Conservation (phyloP, 2,329 filamentous ascomycete species). For the Pseudocercospora ulei region DNA sequence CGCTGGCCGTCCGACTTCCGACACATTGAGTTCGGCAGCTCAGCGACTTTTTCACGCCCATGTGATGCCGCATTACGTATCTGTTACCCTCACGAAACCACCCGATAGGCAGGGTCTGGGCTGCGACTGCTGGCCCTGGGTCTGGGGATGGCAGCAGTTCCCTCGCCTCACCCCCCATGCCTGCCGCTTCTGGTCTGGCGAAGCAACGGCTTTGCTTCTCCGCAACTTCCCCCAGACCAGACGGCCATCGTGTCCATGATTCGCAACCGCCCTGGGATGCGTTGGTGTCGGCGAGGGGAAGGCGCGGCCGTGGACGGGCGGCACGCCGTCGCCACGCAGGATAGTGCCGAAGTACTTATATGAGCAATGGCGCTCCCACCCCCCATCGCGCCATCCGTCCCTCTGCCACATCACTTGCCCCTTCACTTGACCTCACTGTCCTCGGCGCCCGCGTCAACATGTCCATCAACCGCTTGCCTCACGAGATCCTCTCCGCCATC, state of each 20-base stretch:
- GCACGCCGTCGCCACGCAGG: too few relatives aligned
- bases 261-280: background rate
- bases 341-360: background rate
- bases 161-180: slow-evolving; percentile 14
- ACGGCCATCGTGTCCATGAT: slow-evolving; percentile 5
- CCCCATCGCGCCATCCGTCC: slow-evolving; percentile 11
- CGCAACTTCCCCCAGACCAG: slow-evolving; percentile 11
- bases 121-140: slow-evolving; percentile 1
- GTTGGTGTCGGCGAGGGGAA: slow-evolving; percentile 1
- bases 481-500: slow-evolving; percentile 46
- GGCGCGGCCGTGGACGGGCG: slow-evolving; percentile 7
- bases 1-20: too few relatives aligned
- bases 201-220: slow-evolving; percentile 12
- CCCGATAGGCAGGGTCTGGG: slow-evolving; percentile 1
- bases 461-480: slow-evolving; percentile 43
- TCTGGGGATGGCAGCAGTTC: slow-evolving; percentile 5
- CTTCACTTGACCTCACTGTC: slow-evolving; percentile 13
- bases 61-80: too few relatives aligned
- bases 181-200: slow-evolving; percentile 11
- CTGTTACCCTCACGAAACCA: slow-evolving; percentile 13
- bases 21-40: too few relatives aligned
- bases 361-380: background rate
- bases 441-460: slow-evolving; percentile 9
- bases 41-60: too few relatives aligned
- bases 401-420: slow-evolving; percentile 14